phyloP scores from a whole-genome alignment of 257 asterid species.

The Scutellaria barbata region DNA sequence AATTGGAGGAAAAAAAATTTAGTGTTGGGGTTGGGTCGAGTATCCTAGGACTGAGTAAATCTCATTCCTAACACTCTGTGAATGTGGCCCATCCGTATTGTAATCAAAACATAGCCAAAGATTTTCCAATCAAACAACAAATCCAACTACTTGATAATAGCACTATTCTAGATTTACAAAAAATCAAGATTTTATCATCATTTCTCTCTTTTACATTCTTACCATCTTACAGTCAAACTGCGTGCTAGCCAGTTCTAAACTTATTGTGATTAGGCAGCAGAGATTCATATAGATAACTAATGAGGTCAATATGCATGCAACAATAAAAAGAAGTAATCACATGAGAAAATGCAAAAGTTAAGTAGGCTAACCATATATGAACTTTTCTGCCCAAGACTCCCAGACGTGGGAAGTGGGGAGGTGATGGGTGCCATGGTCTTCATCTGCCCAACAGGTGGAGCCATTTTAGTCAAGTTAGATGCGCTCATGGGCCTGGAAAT shows the following conservation, averaged over 20 bases:
- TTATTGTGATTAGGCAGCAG: slow-evolving; percentile 8
- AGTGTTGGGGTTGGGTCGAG: too few relatives aligned
- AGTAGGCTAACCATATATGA: slow-evolving; percentile 58
- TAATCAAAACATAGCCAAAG: neutral
- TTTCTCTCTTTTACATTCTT: slow-evolving; percentile 21
- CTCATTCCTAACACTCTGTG: too few relatives aligned
- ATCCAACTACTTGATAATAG: slow-evolving; percentile 15
- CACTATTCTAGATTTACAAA: slow-evolving; percentile 14
- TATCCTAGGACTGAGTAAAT: too few relatives aligned
- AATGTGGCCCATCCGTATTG: too few relatives aligned
- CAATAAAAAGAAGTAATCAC: slow-evolving; percentile 20
- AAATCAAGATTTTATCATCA: slow-evolving; percentile 13
- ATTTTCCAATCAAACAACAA: slow-evolving; percentile 9
- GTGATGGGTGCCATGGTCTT: slow-evolving; percentile 49
- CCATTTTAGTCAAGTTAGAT: slow-evolving; percentile 47
- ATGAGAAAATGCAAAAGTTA: slow-evolving; percentile 22
- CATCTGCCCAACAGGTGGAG: slow-evolving; percentile 59
- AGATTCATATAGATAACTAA: slow-evolving; percentile 18
- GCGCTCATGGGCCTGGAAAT: slow-evolving; percentile 58
- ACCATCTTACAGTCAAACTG: slow-evolving; percentile 7
- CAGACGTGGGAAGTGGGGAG: slow-evolving; percentile 51
- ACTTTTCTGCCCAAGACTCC: slow-evolving; percentile 57
- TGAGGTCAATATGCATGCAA: slow-evolving; percentile 22
- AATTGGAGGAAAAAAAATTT: too few relatives aligned
- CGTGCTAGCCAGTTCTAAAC: slow-evolving; percentile 18